phyloP scores from a whole-genome alignment of 2,329 filamentous ascomycete species.

The Colletotrichum plurivorum region DNA sequence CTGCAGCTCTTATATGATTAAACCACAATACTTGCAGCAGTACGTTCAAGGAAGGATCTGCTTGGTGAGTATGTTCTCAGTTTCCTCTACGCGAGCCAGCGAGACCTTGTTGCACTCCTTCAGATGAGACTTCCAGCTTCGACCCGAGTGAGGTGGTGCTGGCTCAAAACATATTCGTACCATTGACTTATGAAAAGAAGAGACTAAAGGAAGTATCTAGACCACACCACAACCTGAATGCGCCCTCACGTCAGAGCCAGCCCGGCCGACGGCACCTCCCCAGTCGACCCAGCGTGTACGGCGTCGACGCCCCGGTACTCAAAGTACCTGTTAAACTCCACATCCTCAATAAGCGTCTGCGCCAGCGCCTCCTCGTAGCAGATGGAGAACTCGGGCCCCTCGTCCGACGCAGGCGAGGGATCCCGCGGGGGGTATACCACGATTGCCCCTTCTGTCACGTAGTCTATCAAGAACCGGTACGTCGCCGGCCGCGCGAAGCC shows the following conservation, averaged over 20 bases:
- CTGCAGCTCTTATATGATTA: no score
- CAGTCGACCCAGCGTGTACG: not conserved
- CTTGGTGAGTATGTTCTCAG: no score
- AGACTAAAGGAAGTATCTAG: no score
- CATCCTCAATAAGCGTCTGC: slow-evolving; percentile 49
- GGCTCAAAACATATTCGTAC: no score
- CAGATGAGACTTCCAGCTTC: no score
- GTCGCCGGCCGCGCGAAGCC: slow-evolving; percentile 52
- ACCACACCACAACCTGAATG: not conserved
- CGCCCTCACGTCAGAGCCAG: not conserved
- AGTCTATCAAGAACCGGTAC: slow-evolving; percentile 51
- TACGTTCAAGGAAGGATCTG: no score
- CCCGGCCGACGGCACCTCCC: not conserved
- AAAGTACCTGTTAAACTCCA: slow-evolving; percentile 53
- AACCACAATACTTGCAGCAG: no score
- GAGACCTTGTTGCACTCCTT: no score
- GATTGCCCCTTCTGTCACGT: slow-evolving; percentile 46
- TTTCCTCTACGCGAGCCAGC: no score
- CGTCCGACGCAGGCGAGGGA: slow-evolving; percentile 47
- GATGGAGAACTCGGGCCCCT: slow-evolving; percentile 54
- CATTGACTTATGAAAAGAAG: no score
- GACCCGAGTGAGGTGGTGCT: no score
- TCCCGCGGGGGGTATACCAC: slow-evolving; percentile 51
- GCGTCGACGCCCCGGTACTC: slow-evolving; percentile 54
- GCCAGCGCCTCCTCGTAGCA: slow-evolving; percentile 52